Base-by-base conservation (phyloP, 768 basidiomycete genomes). In the Lentinula edodes region DNA sequence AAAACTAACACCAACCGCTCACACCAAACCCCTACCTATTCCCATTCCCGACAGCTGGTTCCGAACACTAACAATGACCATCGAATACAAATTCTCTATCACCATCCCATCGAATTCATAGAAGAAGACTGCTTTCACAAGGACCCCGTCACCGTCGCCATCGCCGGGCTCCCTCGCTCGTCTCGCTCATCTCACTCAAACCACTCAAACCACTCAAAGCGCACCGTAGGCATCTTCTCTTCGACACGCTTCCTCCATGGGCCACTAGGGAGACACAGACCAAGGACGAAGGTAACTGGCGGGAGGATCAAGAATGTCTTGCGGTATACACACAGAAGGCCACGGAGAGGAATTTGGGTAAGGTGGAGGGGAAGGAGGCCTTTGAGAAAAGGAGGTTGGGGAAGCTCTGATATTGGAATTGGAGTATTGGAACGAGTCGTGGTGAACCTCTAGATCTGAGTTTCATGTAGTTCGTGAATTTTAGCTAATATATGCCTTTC, bases 41-140 rank as follows among this genome's bases (percentile, higher is more conserved):
- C 23, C 2, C 23, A 23, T 41, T 50, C 62, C 5, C 20, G 10
- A 43, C 57, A 86, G 84, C 42, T 88, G 86, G 88, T 83, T 74
- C 66, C 85, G 86, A 13, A 89, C 88, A 0, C 76, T 89, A 72
- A 76, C 79, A 0, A 74, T 89, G 62, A 73, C 81, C 0, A 63
- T 89, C 23, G 86, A 88, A 63, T 89, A 87, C 76, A 88, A 86
- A 66, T 77, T 78, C 38, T 82, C 81, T 12, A 77, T 89, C 42
- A 83, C 86, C 6, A 66, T 23, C 23, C 2, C 23, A 23, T 23
- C 23, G 23, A 23, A 23, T 23, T 23, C 23, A 23, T 23, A 1
- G 23, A 23, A 1, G 23, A 23, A 23, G 23, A 23, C 23, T 23
- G 23, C 23, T 23, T 23, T 23, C 23, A 23, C 23, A 23, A 23